Base-by-base conservation (phyloP, 176 grass and related monocot genomes). In the Poa annua region DNA sequence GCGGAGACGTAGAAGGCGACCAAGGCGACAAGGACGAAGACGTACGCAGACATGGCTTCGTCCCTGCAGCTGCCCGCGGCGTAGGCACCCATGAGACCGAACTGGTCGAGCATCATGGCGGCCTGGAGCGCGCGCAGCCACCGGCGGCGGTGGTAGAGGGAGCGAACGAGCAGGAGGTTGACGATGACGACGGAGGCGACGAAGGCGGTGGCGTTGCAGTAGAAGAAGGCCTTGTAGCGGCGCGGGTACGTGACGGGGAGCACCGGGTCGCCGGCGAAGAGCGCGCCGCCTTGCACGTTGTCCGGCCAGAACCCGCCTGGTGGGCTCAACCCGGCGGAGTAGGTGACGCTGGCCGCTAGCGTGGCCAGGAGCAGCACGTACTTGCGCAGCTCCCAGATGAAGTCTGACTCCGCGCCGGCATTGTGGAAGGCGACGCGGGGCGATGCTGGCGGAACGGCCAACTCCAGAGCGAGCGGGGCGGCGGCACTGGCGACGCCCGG, bases 331-430 rank as follows among this genome's bases (percentile, higher is more conserved):
- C 90, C 90, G 21, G 72, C 74, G 44, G 78, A 44, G 84, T 92
- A 92, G 59, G 86, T 86, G 5, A 78, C 81, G 6, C 72, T 67
- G 14, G 82, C 89, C 3, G 85, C 86, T 20, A 79, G 82, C 25
- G 80, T 85, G 25, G 86, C 86, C 19, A 83, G 86, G 8, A 88
- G 82, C 60, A 91, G 86, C 44, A 92, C 69, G 67, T 84, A 79
- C 74, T 85, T 89, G 67, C 88, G 88, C 7, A 85, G 74, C 16
- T 93, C 85, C 80, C 87, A 81, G 87, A 89, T 77, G 77, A 89
- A 85, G 8, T 44, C 4, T 15, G 61, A 71, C 33, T 70, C 75
- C 36, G 3, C 55, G 4, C 11, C 4, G 11, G 24, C 17, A 0
- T 15, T 2, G 24, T 20, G 29, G 19, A 39, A 13, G 61, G 12